Conservation (phyloP, 140 eudicot species). For the Flaveria floridana region DNA sequence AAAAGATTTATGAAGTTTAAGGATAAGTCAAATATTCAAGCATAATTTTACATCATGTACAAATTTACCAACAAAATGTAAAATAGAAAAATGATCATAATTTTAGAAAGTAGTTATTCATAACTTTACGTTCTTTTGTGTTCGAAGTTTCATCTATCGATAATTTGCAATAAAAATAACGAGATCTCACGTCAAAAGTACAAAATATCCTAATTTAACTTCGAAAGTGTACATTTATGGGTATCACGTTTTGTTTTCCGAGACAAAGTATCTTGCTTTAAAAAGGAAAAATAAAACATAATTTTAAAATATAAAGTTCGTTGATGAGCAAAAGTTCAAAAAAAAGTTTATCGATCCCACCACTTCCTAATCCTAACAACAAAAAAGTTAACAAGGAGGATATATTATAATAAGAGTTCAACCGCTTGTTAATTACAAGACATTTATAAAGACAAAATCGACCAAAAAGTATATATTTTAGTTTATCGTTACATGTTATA, state of each 20-base stretch:
- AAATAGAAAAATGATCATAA: too few relatives aligned
- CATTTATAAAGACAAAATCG: conserved; percentile 26
- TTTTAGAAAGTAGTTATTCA: too few relatives aligned
- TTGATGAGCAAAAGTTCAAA: not conserved
- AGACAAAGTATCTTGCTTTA: not conserved
- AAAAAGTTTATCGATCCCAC: conserved; percentile 14
- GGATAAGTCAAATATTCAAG: too few relatives aligned
- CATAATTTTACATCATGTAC: too few relatives aligned
- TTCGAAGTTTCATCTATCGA: too few relatives aligned
- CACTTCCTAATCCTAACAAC: conserved; percentile 25
- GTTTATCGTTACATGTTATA: not conserved
- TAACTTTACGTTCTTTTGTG: too few relatives aligned
- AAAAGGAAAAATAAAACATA: not conserved
- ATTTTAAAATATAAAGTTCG: not conserved
- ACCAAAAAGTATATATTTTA: not conserved
- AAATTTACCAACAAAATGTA: too few relatives aligned
- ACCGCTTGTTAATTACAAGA: conserved; percentile 15
- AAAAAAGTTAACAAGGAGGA: conserved; percentile 22
- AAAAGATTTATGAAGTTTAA: too few relatives aligned
- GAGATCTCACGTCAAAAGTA: not conserved
- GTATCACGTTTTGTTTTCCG: not conserved
- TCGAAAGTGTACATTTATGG: not conserved
- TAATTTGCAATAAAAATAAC: too few relatives aligned
- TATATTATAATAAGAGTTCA: not conserved
- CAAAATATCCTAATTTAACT: not conserved